Evolutionary conservation across 805 yeast species (phyloP), one percentile per base, ranked within the genome.

Genomic region (Alloascoidea africana): DNA sequence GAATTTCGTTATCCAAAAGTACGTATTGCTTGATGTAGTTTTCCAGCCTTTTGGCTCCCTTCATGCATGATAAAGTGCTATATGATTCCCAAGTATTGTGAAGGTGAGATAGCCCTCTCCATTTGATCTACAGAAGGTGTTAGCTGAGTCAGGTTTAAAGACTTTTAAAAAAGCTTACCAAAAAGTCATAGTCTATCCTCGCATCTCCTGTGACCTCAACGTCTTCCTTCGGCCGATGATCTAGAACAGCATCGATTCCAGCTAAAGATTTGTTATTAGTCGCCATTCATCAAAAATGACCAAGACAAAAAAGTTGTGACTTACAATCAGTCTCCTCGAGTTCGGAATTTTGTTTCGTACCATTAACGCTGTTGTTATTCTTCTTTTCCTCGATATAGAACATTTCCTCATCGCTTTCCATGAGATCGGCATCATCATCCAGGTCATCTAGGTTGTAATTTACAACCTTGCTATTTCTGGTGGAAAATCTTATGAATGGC

Each of bases 71-170:
- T 14, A 66, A 46, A 17, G 51, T 52, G 8, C 56, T 58, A 58
- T 79, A 87, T 2, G 70, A 54, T 53, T 87, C 95, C 96, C 96
- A 91, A 0, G 95, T 78, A 55, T 89, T 91, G 58, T 91, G 99
- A 43, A 91, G 64, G 60, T 91, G 97, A 13, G 96, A 83, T 44
- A 74, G 65, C 38, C 72, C 83, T 14, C 70, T 65, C 98, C 99
- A 91, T 59, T 91, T 91, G 47, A 91, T 70, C 46, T 66, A 32
- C 33, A 41, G 38, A 8, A 17, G 13, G 8, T 23, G 30, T 23
- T 55, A 52, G 30, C n/a, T 23, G 13, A 23, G n/a, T 8, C 30
- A 32, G 32, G 13, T 34, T 36, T n/a, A 18, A 3, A 5, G 13
- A 6, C 15, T 13, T 16, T 11, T n/a, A 8, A 16, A 15, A 2